These are phyloP conservation scores for Epicoccum nigrum DNA, from an alignment of 2,329 filamentous ascomycete genomes.

Conservation along the genomic window DNA sequence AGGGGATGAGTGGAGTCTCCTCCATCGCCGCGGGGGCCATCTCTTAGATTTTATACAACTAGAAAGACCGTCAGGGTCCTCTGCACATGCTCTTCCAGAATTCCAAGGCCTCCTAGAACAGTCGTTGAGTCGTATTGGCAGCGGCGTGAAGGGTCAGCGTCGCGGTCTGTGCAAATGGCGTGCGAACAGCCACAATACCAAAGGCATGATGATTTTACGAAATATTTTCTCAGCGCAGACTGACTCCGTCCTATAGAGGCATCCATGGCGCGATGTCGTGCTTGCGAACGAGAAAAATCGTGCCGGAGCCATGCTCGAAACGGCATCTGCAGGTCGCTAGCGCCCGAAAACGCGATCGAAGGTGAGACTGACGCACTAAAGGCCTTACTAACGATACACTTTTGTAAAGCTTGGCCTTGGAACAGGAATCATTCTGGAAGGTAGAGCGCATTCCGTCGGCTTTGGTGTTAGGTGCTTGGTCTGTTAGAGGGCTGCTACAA, in stretches of 20 bases:
- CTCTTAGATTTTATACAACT: conserved; percentile 10
- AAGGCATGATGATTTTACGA: conserved; percentile 12
- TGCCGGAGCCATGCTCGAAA: conserved; percentile 2
- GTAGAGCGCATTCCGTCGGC: not conserved
- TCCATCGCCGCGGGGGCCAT: conserved; percentile 7
- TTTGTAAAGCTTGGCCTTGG: not conserved
- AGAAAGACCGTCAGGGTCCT: not conserved
- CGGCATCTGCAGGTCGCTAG: conserved; percentile 9
- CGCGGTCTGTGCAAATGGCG: conserved; percentile 11
- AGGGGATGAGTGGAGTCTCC: conserved; percentile 17
- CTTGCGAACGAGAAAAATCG: conserved; percentile 9
- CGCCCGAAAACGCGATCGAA: conserved; percentile 11
- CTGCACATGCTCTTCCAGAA: conserved; percentile 3
- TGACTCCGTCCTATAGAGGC: conserved; percentile 7
- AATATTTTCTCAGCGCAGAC: conserved; percentile 14
- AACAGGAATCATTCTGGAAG: too few relatives aligned
- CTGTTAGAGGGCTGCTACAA: too few relatives aligned
- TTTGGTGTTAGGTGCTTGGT: not conserved
- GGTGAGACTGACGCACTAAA: not conserved
- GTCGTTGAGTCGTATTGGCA: conserved; percentile 2
- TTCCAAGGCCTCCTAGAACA: conserved; percentile 5
- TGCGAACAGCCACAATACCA: conserved; percentile 11
- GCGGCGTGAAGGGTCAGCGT: conserved; percentile 1
- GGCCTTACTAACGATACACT: not conserved
- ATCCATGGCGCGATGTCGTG: conserved; percentile 17